Evolutionary conservation across 768 basidiomycete genomes (phyloP).

Genomic region (Crassisporium funariophilum): DNA sequence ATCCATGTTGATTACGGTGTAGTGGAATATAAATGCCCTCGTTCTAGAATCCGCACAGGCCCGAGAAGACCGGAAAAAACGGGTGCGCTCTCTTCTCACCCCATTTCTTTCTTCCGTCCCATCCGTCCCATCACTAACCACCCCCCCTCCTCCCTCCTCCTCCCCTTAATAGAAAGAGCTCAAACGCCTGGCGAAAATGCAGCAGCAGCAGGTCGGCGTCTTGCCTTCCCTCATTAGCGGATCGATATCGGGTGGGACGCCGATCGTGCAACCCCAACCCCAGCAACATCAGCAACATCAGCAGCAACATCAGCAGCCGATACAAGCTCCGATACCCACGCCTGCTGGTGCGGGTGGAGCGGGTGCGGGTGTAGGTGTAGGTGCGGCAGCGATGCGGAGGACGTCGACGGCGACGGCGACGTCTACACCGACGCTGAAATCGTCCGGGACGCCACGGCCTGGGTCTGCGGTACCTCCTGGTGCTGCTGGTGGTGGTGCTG

Average conservation of each 20-base stretch:
- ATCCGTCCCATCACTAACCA: slow-evolving; percentile 1
- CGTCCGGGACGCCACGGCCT: slow-evolving; percentile 37
- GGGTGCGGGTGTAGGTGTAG: too few relatives aligned
- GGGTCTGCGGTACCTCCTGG: slow-evolving; percentile 12
- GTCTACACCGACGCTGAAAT: slow-evolving; percentile 26
- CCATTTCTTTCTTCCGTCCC: neutral
- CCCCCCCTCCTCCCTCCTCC: slow-evolving; percentile 11
- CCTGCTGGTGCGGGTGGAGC: slow-evolving; percentile 24
- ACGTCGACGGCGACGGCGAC: slow-evolving; percentile 17
- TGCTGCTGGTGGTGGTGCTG: too few relatives aligned
- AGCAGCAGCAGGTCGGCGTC: slow-evolving; percentile 39
- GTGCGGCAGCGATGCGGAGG: too few relatives aligned
- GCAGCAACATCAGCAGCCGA: slow-evolving; percentile 25
- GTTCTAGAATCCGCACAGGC: slow-evolving; percentile 74
- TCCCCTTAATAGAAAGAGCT: slow-evolving; percentile 60
- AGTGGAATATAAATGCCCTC: slow-evolving; percentile 71
- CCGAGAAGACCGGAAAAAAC: slow-evolving; percentile 74
- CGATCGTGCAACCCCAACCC: slow-evolving; percentile 14
- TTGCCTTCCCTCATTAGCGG: too few relatives aligned
- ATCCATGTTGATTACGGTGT: slow-evolving; percentile 9
- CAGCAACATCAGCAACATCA: slow-evolving; percentile 15
- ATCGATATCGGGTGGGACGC: neutral
- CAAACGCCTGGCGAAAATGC: slow-evolving; percentile 65
- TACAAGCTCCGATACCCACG: slow-evolving; percentile 33
- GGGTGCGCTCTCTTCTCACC: slow-evolving; percentile 51